phyloP scores from a whole-genome alignment of 768 basidiomycete species.

The Xerocomellus intermedius region DNA sequence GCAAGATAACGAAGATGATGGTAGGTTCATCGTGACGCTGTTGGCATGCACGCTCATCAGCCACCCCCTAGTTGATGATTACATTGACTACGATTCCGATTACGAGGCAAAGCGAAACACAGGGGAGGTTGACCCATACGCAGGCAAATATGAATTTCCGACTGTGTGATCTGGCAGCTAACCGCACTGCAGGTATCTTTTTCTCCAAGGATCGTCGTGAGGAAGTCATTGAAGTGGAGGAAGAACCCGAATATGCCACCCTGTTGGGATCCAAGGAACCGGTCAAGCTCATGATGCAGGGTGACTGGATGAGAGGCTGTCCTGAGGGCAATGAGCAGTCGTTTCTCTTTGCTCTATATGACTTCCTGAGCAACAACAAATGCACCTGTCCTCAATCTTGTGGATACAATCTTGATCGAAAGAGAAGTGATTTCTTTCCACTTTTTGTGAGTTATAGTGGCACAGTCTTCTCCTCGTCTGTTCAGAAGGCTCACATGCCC shows the following conservation, averaged over 20 bases:
- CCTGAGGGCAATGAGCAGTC: conserved; percentile 91
- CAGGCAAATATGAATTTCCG: conserved; percentile 48
- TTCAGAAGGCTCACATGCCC: conserved; percentile 10
- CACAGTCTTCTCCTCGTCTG: neutral
- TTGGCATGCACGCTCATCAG: conserved; percentile 8
- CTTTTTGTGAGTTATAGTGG: conserved; percentile 61
- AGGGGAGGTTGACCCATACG: conserved; percentile 82
- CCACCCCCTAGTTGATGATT: conserved; percentile 47
- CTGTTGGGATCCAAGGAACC: conserved; percentile 45
- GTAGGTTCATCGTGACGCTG: conserved; percentile 24
- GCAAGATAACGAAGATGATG: conserved; percentile 53
- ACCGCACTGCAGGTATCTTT: conserved; percentile 65
- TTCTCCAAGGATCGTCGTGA: conserved; percentile 93
- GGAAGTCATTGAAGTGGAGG: conserved; percentile 90
- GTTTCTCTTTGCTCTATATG: conserved; percentile 83
- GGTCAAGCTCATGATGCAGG: conserved; percentile 75
- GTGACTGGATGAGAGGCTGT: conserved; percentile 97
- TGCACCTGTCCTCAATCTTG: conserved; percentile 77
- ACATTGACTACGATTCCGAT: conserved; percentile 82
- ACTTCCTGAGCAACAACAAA: conserved; percentile 60
- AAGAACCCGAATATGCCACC: conserved; percentile 56
- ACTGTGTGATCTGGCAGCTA: conserved; percentile 1
- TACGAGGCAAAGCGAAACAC: conserved; percentile 49
- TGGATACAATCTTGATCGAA: conserved; percentile 56
- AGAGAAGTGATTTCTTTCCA: conserved; percentile 79